These are phyloP conservation scores for Neurospora sp. DNA, from an alignment of 2,329 filamentous ascomycete species.

Conservation along the genomic window DNA sequence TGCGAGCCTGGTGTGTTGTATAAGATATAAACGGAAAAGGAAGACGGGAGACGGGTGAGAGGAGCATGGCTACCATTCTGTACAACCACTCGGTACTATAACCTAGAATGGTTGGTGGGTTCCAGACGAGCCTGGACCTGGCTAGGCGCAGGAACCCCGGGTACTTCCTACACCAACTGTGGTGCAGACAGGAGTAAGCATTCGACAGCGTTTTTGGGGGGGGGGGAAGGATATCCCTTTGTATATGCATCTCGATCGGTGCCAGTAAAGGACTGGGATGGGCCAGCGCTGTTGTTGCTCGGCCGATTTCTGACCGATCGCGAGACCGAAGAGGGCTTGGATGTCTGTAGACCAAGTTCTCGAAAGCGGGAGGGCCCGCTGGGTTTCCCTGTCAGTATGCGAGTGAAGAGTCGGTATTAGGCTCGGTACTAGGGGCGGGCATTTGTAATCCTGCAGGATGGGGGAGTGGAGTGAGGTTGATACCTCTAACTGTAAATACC, in stretches of 20 bases:
- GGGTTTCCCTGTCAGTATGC: neutral
- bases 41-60: neutral
- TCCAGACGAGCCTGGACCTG: neutral
- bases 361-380: neutral
- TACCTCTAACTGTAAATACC: neutral
- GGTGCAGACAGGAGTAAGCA: neutral
- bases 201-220: neutral
- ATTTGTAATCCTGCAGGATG: neutral
- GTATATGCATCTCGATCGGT: neutral
- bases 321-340: neutral
- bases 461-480: neutral
- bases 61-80: neutral
- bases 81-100: neutral
- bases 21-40: neutral
- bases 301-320: neutral
- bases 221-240: neutral
- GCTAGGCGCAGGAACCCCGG: neutral
- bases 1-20: neutral
- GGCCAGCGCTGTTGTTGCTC: neutral
- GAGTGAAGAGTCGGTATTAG: neutral
- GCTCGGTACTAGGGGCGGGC: neutral
- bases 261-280: neutral
- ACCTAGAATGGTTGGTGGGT: neutral
- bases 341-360: neutral
- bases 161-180: neutral